phyloP scores from a whole-genome alignment of 441 rosid genomes.

The Adansonia gregorii region DNA sequence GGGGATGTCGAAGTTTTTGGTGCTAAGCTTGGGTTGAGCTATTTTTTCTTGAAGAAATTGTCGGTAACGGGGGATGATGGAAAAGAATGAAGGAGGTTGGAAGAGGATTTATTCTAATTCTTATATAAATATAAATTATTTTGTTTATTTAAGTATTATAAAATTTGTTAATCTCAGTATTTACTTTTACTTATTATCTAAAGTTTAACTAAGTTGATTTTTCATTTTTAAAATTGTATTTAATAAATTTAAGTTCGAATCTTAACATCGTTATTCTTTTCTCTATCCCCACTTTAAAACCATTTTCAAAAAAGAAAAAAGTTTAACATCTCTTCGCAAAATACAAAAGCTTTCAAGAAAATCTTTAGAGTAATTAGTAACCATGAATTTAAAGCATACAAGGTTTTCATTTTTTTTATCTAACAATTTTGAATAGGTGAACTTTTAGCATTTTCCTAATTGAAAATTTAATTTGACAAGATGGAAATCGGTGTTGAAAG shows the following conservation, averaged over 20 bases:
- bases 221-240: too few species aligned
- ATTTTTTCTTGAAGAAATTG: neutral
- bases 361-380: neutral
- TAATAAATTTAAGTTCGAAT: neutral
- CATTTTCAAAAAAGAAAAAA: too few species aligned
- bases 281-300: too few species aligned
- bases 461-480: neutral
- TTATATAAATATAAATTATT: neutral
- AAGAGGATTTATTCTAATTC: neutral
- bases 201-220: too few species aligned
- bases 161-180: neutral
- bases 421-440: neutral
- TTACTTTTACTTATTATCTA: neutral
- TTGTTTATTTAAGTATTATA: neutral
- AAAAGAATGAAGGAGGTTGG: conserved; percentile 5
- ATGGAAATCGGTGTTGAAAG: neutral
- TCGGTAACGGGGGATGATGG: conserved; percentile 4
- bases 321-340: too few species aligned
- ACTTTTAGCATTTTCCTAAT: neutral
- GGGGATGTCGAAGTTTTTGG: neutral
- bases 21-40: neutral
- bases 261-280: too few species aligned
- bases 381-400: neutral
- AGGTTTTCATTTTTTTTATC: neutral
- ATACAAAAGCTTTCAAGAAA: neutral